Evolutionary conservation across 768 basidiomycete species (phyloP).

Genomic region (Rhodotorula paludigena): DNA sequence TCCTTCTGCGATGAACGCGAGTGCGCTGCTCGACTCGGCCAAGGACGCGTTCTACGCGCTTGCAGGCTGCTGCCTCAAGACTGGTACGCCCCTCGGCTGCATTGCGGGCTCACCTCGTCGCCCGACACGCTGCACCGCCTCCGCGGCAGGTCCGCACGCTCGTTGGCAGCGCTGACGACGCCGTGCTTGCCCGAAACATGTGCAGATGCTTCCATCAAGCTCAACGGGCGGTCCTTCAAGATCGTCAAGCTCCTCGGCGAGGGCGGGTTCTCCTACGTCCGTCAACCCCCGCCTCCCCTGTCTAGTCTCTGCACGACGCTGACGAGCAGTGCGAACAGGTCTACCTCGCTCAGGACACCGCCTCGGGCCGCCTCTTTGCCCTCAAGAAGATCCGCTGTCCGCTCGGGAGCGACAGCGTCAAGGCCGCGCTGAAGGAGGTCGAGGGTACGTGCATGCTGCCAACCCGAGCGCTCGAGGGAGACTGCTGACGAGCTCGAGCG

Average conservation of each 20-base stretch:
- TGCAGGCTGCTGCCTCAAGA: conserved; percentile 64
- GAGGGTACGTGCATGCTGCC: conserved; percentile 10
- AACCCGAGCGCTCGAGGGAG: no score
- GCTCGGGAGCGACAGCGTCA: conserved; percentile 74
- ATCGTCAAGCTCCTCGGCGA: conserved; percentile 90
- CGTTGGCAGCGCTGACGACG: conserved; percentile 34
- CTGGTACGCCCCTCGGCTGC: conserved; percentile 5
- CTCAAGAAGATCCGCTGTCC: conserved; percentile 96
- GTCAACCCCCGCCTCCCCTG: conserved; percentile 50
- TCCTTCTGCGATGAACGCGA: conserved; percentile 49
- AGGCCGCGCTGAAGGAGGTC: conserved; percentile 58
- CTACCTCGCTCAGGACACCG: conserved; percentile 45
- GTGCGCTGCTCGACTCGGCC: conserved; percentile 64
- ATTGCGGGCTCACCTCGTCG: conserved; percentile 16
- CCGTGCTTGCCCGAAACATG: not conserved
- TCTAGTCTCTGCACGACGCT: not conserved
- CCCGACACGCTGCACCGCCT: conserved; percentile 57
- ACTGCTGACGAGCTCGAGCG: no score
- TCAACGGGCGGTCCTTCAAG: conserved; percentile 86
- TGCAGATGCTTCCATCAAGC: conserved; percentile 73
- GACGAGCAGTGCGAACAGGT: not conserved
- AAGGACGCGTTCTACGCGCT: conserved; percentile 79
- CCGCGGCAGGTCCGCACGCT: not conserved
- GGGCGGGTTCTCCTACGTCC: conserved; percentile 90
- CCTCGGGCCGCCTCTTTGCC: conserved; percentile 74